Evolutionary conservation across 192 early-diverging fungal genomes (phyloP).

Genomic region (Coemansia sp.): DNA sequence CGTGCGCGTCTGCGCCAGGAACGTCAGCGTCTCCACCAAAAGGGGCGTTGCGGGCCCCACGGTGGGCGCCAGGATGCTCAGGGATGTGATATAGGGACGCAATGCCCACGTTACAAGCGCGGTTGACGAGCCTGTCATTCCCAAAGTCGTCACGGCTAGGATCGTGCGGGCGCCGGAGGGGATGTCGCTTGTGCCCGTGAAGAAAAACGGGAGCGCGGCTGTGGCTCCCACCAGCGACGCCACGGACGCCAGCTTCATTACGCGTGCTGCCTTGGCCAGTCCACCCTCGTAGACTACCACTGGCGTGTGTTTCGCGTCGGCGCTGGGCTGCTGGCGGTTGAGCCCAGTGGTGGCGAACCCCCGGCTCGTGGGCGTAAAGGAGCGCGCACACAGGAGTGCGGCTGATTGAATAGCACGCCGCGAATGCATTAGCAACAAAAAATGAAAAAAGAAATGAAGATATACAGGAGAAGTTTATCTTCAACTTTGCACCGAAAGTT

Average conservation of each 20-base stretch:
- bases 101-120: conserved; percentile 39
- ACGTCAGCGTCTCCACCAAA: conserved; percentile 37
- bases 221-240: conserved; percentile 41
- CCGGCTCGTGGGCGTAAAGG: not conserved
- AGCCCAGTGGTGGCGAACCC: not conserved
- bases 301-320: not conserved
- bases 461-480: not conserved
- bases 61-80: not conserved
- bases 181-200: conserved; percentile 42
- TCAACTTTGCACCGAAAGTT: not conserved
- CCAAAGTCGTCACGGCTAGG: conserved; percentile 38
- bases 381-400: not conserved
- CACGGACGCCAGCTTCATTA: conserved; percentile 51
- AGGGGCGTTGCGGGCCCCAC: conserved; percentile 25
- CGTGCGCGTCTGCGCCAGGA: conserved; percentile 24
- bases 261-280: conserved; percentile 32
- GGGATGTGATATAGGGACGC: conserved; percentile 29
- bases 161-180: conserved; percentile 37
- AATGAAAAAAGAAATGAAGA: not conserved
- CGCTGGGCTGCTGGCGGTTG: not conserved
- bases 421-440: not conserved
- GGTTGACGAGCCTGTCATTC: conserved; percentile 48
- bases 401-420: not conserved
- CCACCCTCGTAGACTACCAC: conserved; percentile 30
- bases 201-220: conserved; percentile 47